Percentiles rank a stretch among this genome's conserved stretches.
phyloP scores from a whole-genome alignment of 177 flowering plant species.

The Vitis hybrid region DNA sequence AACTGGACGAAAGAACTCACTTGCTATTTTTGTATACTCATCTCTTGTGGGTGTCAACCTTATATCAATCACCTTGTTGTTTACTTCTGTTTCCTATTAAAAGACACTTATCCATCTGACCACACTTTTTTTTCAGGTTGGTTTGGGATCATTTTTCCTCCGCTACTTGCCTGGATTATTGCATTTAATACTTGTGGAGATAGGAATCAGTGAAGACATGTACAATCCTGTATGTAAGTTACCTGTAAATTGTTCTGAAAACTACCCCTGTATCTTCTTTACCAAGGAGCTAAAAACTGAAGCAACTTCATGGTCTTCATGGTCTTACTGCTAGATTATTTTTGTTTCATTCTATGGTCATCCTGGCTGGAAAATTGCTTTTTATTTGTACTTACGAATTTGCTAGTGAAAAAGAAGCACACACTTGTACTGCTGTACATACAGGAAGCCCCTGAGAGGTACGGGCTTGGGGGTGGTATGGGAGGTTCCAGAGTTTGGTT shows the following conservation, averaged over 20 bases:
- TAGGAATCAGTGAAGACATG: conserved; percentile 85
- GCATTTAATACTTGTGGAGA: conserved; percentile 46
- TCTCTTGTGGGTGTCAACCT: conserved; percentile 52
- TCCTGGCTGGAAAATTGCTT: too few relatives aligned
- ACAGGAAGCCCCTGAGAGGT: too few relatives aligned
- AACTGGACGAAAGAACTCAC: conserved; percentile 73
- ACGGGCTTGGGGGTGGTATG: too few relatives aligned
- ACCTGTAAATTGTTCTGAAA: conserved; percentile 9
- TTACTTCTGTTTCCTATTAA: not conserved
- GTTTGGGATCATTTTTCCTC: conserved; percentile 72
- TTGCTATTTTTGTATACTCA: conserved; percentile 70
- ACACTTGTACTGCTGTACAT: too few relatives aligned
- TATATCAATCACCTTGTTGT: not conserved
- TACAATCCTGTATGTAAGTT: conserved; percentile 91
- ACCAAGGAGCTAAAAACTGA: not conserved
- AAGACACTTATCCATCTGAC: not conserved
- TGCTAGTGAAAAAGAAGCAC: too few relatives aligned
- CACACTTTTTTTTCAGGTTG: conserved; percentile 52
- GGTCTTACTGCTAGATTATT: not conserved
- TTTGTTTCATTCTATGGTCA: too few relatives aligned
- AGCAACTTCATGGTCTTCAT: not conserved
- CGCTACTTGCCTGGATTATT: conserved; percentile 56
- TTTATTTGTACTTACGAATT: too few relatives aligned
- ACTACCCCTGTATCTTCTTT: too few relatives aligned
- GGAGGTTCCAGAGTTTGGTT: too few relatives aligned